phyloP scores from a whole-genome alignment of 1,284 basidiomycete genomes.

The Lignosus rhinocerotis region DNA sequence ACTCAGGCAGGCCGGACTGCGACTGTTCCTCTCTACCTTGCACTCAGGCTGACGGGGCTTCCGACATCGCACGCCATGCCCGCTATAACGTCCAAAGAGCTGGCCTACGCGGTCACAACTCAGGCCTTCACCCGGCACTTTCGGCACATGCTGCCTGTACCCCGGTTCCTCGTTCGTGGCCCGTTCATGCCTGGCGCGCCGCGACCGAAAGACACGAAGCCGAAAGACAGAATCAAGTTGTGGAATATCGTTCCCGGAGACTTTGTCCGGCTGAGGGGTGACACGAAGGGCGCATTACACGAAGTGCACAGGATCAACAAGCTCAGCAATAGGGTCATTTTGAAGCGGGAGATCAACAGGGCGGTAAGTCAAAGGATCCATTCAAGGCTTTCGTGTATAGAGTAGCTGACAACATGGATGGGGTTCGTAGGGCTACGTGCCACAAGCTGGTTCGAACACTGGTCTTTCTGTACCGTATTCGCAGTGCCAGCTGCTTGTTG shows the following conservation, averaged over 20 bases:
- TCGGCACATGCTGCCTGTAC: constrained; percentile 60
- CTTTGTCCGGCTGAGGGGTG: constrained; percentile 67
- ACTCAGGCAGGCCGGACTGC: neutral
- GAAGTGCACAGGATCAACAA: constrained; percentile 75
- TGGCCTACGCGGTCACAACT: constrained; percentile 18
- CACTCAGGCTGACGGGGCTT: neutral
- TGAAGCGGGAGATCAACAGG: constrained; percentile 51
- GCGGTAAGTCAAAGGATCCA: constrained; percentile 30
- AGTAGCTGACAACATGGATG: neutral
- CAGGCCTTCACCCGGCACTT: constrained; percentile 61
- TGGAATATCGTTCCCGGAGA: constrained; percentile 89
- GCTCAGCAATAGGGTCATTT: constrained; percentile 68
- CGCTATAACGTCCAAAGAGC: constrained; percentile 16
- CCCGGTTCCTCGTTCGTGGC: constrained; percentile 39
- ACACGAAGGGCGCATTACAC: constrained; percentile 55
- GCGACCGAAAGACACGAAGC: constrained; percentile 51
- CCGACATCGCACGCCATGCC: constrained; percentile 1
- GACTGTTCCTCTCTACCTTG: neutral
- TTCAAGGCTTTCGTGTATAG: neutral
- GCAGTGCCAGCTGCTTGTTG: constrained; percentile 72
- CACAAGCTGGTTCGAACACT: constrained; percentile 31
- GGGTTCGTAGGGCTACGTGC: constrained; percentile 12
- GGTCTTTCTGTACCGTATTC: constrained; percentile 70
- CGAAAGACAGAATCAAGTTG: constrained; percentile 73
- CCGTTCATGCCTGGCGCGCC: constrained; percentile 34